These are phyloP conservation scores for Xylariales sp. DNA, from an alignment of 2,329 filamentous ascomycete species.

Conservation along the genomic window DNA sequence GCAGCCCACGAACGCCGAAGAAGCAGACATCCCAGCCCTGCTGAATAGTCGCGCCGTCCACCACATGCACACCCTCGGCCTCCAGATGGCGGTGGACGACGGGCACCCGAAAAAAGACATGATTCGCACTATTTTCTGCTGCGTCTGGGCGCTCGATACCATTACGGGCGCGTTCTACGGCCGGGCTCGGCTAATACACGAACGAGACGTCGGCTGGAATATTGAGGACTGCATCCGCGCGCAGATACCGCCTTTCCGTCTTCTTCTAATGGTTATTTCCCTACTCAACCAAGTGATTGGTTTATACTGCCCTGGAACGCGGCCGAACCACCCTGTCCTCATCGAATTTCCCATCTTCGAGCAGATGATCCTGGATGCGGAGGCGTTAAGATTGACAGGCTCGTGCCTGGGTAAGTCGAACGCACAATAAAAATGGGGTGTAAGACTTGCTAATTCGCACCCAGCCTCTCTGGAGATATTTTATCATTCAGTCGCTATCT, in stretches of 20 bases:
- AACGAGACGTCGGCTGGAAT: constrained; percentile 67
- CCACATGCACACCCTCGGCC: constrained; percentile 66
- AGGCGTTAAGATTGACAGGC: constrained; percentile 61
- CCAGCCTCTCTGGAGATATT: constrained; percentile 70
- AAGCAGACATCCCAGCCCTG: constrained; percentile 66
- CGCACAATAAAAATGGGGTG: not conserved
- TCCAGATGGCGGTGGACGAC: constrained; percentile 60
- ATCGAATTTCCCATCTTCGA: constrained; percentile 69
- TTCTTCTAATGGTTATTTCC: constrained; percentile 65
- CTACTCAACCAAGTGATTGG: constrained; percentile 70
- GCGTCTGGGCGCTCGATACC: constrained; percentile 70
- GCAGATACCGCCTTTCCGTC: constrained; percentile 65
- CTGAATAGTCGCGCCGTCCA: constrained; percentile 66
- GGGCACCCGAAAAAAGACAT: constrained; percentile 55
- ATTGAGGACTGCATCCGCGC: constrained; percentile 62
- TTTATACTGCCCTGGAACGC: constrained; percentile 68
- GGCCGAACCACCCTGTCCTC: constrained; percentile 59
- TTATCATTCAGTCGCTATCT: constrained; percentile 72
- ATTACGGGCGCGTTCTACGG: constrained; percentile 71
- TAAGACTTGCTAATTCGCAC: constrained; percentile 38
- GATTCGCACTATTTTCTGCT: constrained; percentile 63
- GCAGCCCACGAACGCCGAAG: constrained; percentile 65
- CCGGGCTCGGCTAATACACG: constrained; percentile 69
- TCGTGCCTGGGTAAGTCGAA: constrained; percentile 60
- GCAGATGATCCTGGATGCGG: constrained; percentile 66